A percentile compares a stretch with the other conserved stretches of the same genome.
Conservation (phyloP, 768 basidiomycete genomes). For the Saitozyma sp. region DNA sequence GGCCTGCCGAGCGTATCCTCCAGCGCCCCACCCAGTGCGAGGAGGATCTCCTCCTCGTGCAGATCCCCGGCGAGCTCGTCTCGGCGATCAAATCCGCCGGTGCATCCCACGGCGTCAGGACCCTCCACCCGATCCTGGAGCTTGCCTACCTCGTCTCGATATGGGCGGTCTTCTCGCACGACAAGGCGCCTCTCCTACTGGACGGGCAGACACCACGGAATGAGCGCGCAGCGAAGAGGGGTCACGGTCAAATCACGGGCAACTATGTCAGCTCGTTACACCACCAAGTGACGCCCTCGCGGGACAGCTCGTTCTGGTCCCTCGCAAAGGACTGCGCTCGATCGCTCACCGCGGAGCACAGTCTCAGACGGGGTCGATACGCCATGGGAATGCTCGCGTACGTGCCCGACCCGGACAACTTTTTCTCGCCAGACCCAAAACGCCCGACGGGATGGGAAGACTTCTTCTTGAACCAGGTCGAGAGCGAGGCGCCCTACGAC, state of each 20-base stretch:
- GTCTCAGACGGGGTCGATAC: background rate
- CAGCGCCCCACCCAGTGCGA: too few species aligned
- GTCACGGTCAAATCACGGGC: background rate
- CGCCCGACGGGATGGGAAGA: slow-evolving; percentile 6
- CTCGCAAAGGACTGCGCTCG: background rate
- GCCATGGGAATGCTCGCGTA: slow-evolving; percentile 12
- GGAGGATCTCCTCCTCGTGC: background rate
- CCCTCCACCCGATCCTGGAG: slow-evolving; percentile 14
- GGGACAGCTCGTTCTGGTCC: slow-evolving; percentile 5
- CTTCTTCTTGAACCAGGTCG: slow-evolving; percentile 1
- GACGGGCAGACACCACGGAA: slow-evolving; percentile 1
- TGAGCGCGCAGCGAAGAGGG: background rate
- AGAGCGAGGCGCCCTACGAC: background rate
- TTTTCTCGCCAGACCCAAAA: background rate
- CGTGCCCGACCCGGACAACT: slow-evolving; percentile 6
- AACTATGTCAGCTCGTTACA: slow-evolving; percentile 7
- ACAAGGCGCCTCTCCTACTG: too few species aligned
- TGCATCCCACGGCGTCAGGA: slow-evolving; percentile 2
- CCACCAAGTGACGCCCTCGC: background rate
- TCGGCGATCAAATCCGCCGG: slow-evolving; percentile 4
- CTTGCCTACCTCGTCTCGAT: slow-evolving; percentile 6
- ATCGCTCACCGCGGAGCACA: slow-evolving; percentile 6
- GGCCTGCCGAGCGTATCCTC: slow-evolving; percentile 1
- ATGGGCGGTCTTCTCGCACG: background rate
- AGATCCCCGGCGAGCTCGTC: slow-evolving; percentile 4